Base-by-base conservation (phyloP, 1,284 basidiomycete species). In the Sanghuangporus baumii region DNA sequence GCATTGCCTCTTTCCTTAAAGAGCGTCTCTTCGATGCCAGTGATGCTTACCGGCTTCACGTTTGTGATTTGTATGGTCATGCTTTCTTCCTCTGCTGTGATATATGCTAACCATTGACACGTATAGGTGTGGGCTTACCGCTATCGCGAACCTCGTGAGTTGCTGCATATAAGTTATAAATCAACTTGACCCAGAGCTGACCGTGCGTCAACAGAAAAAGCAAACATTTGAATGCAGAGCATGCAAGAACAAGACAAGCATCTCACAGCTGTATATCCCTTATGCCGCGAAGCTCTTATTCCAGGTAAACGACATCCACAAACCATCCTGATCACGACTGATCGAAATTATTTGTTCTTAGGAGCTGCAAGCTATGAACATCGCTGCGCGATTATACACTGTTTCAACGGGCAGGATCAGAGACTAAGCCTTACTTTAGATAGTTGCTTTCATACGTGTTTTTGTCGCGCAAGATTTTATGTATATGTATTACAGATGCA, bases 1-100 rank as follows among this genome's bases (percentile, higher is more conserved):
- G 97, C 75, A 96, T 98, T 68, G 96, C 97, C 41, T 93, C 87
- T 2, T 99, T 99, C 87, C 76, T 99, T 75, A 96, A 96, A 76
- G 94, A 96, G 78, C 89, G 94, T 67, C 79, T 96, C 73, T 96
- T 94, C 71, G 94, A 94, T 76, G 91, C 90, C 20, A 95, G 93
- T 71, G 95, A 97, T 74, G 94, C 93, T n/a, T 96, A 96, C 76
- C 86, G 95, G 57, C 78, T 98, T 59, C 96, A 98, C 73, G 94
- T 98, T 64, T 98, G 95, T 74, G 95, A 98, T 74, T 93, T 95
- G 91, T 95, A 68, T 71, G 26, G 93, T 83, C 41, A 50, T 34
- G 66, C 20, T 12, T 54, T 59, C 52, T 48, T 46, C 26, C 48
- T 2, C 20, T 54, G 37, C 23, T 50, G 50, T 48, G 11, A 47